These are phyloP conservation scores for Monosporozyma aerobia DNA, from an alignment of 805 yeast genomes.

Conservation along the genomic window DNA sequence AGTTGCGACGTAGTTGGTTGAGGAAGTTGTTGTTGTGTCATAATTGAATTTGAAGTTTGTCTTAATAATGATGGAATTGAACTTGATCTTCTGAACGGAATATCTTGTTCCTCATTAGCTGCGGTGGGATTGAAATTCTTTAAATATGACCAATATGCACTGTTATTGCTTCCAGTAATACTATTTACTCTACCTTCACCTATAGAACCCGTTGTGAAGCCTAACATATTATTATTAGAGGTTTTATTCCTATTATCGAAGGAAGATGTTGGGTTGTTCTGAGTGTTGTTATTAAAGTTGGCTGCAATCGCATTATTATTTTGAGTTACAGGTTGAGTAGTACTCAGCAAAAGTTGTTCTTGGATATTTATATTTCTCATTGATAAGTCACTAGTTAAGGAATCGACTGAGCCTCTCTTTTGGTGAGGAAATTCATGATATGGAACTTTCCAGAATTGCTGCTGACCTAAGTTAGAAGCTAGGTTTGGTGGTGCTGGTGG, in stretches of 20 bases:
- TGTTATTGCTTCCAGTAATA: slow-evolving; percentile 4
- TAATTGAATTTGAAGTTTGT: slow-evolving; percentile 14
- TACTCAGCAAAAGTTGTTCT: slow-evolving; percentile 14
- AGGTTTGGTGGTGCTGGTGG: background rate
- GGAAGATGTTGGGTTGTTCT: background rate
- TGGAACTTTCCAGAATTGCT: slow-evolving; percentile 32
- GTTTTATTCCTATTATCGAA: slow-evolving; percentile 1
- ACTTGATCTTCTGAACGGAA: slow-evolving; percentile 18
- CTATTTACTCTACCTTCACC: slow-evolving; percentile 5
- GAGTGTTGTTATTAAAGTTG: background rate
- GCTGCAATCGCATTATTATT: background rate
- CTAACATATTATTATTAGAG: background rate
- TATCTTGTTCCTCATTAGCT: slow-evolving; percentile 12
- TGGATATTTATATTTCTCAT: slow-evolving; percentile 13
- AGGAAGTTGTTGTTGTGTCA: slow-evolving; percentile 13
- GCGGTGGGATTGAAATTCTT: slow-evolving; percentile 9
- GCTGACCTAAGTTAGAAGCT: slow-evolving; percentile 13
- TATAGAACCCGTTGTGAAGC: background rate
- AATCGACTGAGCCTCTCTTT: slow-evolving; percentile 26
- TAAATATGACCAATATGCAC: slow-evolving; percentile 19
- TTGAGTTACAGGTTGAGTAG: background rate
- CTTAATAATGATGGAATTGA: slow-evolving; percentile 23
- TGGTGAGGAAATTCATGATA: slow-evolving; percentile 27
- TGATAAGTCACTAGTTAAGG: slow-evolving; percentile 24
- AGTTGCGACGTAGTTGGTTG: slow-evolving; percentile 8